Evolutionary conservation across 148 eudicot species (phyloP).

Genomic region (Camellia lanceoleosa): DNA sequence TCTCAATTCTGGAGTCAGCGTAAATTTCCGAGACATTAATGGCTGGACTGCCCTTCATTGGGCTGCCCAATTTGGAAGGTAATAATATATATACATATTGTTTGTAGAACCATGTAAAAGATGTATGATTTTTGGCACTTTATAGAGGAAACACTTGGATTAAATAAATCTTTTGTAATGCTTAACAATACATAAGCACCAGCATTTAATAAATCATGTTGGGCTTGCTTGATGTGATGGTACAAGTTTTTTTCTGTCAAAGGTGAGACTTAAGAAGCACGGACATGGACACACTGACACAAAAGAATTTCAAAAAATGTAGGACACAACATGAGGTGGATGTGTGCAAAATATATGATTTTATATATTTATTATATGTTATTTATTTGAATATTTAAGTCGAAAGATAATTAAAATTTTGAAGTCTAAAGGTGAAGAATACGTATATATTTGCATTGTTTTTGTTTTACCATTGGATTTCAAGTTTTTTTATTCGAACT

Average conservation of each 20-base stretch:
- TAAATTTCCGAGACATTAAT: constrained; percentile 84
- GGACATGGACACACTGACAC: not conserved
- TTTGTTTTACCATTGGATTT: no score
- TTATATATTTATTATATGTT: no score
- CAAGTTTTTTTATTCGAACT: no score
- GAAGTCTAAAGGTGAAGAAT: no score
- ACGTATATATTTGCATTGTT: no score
- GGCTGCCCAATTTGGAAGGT: constrained; percentile 99
- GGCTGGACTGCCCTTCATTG: constrained; percentile 99
- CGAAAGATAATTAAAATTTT: no score
- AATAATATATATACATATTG: not conserved
- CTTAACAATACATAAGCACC: not conserved
- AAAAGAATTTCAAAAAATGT: no score
- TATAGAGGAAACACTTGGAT: not conserved
- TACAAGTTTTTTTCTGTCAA: not conserved
- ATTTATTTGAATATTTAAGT: no score
- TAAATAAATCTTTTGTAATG: not conserved
- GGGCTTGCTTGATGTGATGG: not conserved
- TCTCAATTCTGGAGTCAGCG: constrained; percentile 68
- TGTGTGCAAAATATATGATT: no score
- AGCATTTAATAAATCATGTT: not conserved
- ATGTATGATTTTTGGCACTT: not conserved
- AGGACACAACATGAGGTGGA: no score
- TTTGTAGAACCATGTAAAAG: not conserved
- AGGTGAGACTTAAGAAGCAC: not conserved